Base-by-base conservation (phyloP, 257 asterid genomes). In the Nemophila menziesii region DNA sequence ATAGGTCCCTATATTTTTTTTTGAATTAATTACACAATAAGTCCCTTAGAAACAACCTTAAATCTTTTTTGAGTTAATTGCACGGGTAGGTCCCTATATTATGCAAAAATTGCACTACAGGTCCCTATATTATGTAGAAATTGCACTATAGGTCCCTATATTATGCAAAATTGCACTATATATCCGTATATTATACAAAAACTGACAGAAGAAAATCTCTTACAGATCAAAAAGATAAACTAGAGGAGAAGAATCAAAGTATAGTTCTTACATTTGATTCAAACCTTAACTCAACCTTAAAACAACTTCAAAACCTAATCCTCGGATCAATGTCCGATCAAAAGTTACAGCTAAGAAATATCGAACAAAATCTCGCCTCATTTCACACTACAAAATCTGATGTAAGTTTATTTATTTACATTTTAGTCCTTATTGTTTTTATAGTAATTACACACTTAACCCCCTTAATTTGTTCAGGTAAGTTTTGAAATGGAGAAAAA, bases 161-260 rank as follows among this genome's bases (percentile, higher is more conserved):
- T n/a, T n/a, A n/a, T n/a, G n/a, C n/a, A n/a, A n/a, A n/a, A n/a
- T n/a, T n/a, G n/a, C n/a, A n/a, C n/a, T n/a, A n/a, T n/a, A n/a
- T n/a, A n/a, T n/a, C n/a, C n/a, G n/a, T n/a, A n/a, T n/a, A n/a
- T n/a, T n/a, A n/a, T n/a, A n/a, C n/a, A n/a, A n/a, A n/a, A n/a
- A n/a, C n/a, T n/a, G n/a, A n/a, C n/a, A n/a, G n/a, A n/a, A n/a
- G n/a, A n/a, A 5, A 57, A 20, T 27, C 38, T 20, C 52, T 61
- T 56, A 60, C 86, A 84, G 95, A 77, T 65, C 60, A 65, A 27
- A 84, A 84, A 66, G 80, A 77, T 53, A 74, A 65, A 52, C n/a
- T 84, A 57, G 93, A 80, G 57, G 64, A 56, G 46, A 71, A 74
- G 14, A 84, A 84, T 60, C 93, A 64, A 56, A 64, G 49, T 58